Percentiles rank a stretch among this genome's conserved stretches.
Conservation (phyloP, 352 stramenopile species). For the Phytopythium mirpurense region DNA sequence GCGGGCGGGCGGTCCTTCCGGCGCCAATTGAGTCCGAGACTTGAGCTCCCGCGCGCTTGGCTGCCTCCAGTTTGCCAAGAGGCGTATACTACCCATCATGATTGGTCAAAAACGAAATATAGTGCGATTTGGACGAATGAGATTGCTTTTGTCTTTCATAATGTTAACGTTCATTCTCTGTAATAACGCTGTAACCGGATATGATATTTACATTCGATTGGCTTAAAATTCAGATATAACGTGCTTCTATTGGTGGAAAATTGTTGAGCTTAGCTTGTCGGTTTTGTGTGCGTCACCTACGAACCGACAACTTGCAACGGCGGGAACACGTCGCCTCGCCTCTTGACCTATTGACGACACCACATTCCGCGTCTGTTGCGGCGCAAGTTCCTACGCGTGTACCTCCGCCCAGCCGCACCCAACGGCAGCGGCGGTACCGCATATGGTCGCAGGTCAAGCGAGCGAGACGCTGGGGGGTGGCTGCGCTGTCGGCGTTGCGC, state of each 20-base stretch:
- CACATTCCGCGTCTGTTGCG: background rate
- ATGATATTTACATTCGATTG: background rate
- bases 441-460: background rate
- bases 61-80: background rate
- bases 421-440: no score
- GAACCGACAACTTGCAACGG: background rate
- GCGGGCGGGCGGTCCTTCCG: background rate
- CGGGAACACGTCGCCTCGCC: no score
- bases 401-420: no score
- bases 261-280: no score
- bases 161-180: no score
- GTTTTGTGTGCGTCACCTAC: background rate
- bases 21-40: background rate
- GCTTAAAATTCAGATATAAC: background rate
- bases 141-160: background rate
- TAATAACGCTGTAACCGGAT: no score
- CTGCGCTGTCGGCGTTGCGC: no score
- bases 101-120: conserved; percentile 17
- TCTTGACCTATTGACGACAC: no score
- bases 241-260: background rate
- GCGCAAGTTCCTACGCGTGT: background rate
- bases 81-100: background rate
- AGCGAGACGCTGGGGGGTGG: background rate
- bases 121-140: conserved; percentile 17
- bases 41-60: background rate